phyloP scores from a whole-genome alignment of 2,329 filamentous ascomycete species.

The Scortechinia acanthostroma region DNA sequence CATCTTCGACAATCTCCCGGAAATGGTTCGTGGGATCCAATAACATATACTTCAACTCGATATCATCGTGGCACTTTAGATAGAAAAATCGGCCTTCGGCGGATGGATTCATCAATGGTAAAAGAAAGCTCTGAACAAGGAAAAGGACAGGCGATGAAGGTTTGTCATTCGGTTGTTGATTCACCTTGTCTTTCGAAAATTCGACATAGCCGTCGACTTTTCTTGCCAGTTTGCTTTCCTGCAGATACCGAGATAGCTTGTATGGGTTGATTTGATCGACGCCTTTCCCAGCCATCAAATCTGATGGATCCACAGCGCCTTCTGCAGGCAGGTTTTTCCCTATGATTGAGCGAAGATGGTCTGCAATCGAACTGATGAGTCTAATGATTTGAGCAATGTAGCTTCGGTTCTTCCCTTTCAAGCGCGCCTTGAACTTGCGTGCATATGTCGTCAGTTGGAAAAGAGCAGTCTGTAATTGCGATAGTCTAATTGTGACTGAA shows the following conservation, averaged over 20 bases:
- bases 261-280: slow-evolving; percentile 71
- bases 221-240: slow-evolving; percentile 64
- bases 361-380: slow-evolving; percentile 52
- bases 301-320: slow-evolving; percentile 42
- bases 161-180: slow-evolving; percentile 4
- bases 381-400: slow-evolving; percentile 65
- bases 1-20: slow-evolving; percentile 60
- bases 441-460: slow-evolving; percentile 56
- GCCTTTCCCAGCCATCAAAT: slow-evolving; percentile 60
- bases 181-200: slow-evolving; percentile 27
- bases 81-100: slow-evolving; percentile 27
- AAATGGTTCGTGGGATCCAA: slow-evolving; percentile 67
- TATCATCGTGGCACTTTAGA: slow-evolving; percentile 15
- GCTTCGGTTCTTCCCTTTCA: slow-evolving; percentile 67
- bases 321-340: slow-evolving; percentile 22
- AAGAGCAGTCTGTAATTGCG: slow-evolving; percentile 49
- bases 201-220: slow-evolving; percentile 65
- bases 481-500: slow-evolving; percentile 51
- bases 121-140: slow-evolving; percentile 58
- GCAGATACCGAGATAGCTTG: slow-evolving; percentile 60
- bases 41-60: slow-evolving; percentile 55
- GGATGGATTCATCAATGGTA: slow-evolving; percentile 62
- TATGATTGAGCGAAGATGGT: slow-evolving; percentile 32
- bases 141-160: slow-evolving; percentile 20
- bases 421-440: slow-evolving; percentile 56